Evolutionary conservation across 2,329 filamentous ascomycete species (phyloP), one percentile per base, ranked within the genome.

Genomic region (Ascochyta lentis): DNA sequence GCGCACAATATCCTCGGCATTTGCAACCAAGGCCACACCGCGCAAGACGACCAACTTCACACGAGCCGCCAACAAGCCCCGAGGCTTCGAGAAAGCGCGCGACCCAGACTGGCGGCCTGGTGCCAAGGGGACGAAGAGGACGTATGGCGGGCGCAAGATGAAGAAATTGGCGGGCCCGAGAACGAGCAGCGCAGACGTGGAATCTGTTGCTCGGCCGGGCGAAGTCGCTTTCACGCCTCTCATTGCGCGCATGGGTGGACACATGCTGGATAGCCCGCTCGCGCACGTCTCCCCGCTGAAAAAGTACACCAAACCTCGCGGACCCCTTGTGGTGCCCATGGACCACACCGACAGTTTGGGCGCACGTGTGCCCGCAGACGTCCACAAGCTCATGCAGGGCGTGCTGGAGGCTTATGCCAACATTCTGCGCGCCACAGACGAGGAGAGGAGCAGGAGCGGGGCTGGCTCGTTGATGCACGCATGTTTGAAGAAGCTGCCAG

Each of bases 401-500:
- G 52, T 72, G 23, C 65, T 65, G 12, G 68, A 74, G 47, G 70
- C 69, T 8, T 74, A 74, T 38, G 66, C 66, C 10, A 70, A 74
- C n/a, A 60, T 75, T n/a, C 58, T 75, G n/a, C 59, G 69, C 46
- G 66, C 73, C 22, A 77, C 70, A 9, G 57, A 54, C 4, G 56
- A 55, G 4, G 60, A 65, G 29, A 67, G 64, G 47, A 67, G 52
- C 31, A 63, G 69, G 43, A 65, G 56, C 7, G 78, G 78, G 16
- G 66, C 76, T 4, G 59, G 72, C 10, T 77, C 76, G 3, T 65
- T 80, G 7, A 66, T 76, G 53, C 60, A 61, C 7, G 71, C 70
- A 3, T 80, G 78, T 49, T 57, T 80, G 27, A 69, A 71, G 12
- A 70, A 71, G 44, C 65, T 80, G 12, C 77, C 78, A 0, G 66